A percentile compares a stretch with the other conserved stretches of the same genome.
Evolutionary conservation across 768 basidiomycete species (phyloP).

Genomic region (Austroboletus festivus): DNA sequence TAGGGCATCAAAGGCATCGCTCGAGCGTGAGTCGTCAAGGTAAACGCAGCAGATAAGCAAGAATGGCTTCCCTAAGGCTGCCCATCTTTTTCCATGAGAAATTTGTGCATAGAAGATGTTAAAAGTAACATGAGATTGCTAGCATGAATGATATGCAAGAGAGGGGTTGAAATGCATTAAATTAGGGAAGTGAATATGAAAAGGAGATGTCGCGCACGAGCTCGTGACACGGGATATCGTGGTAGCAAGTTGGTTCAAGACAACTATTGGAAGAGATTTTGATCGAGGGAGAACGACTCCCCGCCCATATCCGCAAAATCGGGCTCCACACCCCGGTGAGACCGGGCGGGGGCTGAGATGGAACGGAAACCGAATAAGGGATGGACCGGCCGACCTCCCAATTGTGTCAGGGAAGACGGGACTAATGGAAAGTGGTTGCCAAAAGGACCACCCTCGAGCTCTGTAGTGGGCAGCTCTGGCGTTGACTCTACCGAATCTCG

Average conservation of each 20-base stretch:
- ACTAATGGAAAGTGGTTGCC: constrained; percentile 29
- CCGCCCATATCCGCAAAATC: constrained; percentile 41
- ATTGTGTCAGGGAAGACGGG: constrained; percentile 20
- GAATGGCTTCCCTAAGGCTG: constrained; percentile 8
- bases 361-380: constrained; percentile 40
- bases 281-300: constrained; percentile 40
- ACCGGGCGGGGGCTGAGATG: constrained; percentile 42
- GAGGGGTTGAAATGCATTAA: constrained; percentile 31
- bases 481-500: constrained; percentile 55
- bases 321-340: constrained; percentile 30
- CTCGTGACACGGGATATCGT: constrained; percentile 18
- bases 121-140: constrained; percentile 18
- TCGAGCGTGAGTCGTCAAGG: constrained; percentile 24
- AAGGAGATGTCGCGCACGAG: constrained; percentile 31
- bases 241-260: constrained; percentile 15
- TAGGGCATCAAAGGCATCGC: constrained; percentile 28
- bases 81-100: constrained; percentile 14
- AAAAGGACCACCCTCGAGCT: constrained; percentile 39
- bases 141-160: constrained; percentile 35
- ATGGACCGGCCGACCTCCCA: constrained; percentile 19
- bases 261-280: constrained; percentile 48
- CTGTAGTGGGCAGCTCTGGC: constrained; percentile 41
- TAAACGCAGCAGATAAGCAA: constrained; percentile 14
- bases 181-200: constrained; percentile 20
- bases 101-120: constrained; percentile 22